Base-by-base conservation (phyloP, 108 stramenopile species). In the Cyclotella choctawhatcheeana region DNA sequence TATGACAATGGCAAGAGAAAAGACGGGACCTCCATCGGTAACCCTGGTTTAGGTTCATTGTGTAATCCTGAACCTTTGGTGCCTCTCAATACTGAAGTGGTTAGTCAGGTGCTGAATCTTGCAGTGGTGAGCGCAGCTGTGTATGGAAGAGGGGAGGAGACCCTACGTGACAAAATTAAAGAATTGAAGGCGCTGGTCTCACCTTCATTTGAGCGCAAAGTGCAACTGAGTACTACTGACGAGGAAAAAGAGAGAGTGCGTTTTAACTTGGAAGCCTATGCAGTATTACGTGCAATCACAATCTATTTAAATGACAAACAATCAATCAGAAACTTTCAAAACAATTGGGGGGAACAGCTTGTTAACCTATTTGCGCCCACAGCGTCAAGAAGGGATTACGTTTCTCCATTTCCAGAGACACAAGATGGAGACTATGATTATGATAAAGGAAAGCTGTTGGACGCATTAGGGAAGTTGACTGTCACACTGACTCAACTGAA, bases 1-100 rank as follows among this genome's bases (percentile, higher is more conserved):
- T 88, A 84, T 50, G 87, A 88, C 34, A 88, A 88, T 58, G 87
- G 87, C 2, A 52, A 68, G 12, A 78, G 87, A 2, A 80, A 73
- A 27, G 87, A 88, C 68, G 87, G 87, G 14, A 88, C 82, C 16
- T 64, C 74, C 16, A 72, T 84, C 12, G 87, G 87, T 10, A 88
- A 84, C 50, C 87, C 87, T 18, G 87, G 85, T 0, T 29, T 88
- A 34, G 87, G 87, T 7, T 79, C 53, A 18, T 63, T 88, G 1
- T 88, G 87, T 34, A 44, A 68, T 24, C 79, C 84, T 3, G 83
- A 67, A 13, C 72, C 80, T 0, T 40, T 85, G 21, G 32, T 64
- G 64, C 67, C 65, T 2, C 31, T 85, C 33, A 70, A 85, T 54
- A 63, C 22, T 10, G 55, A 20, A 0, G 31, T 78, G 44, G 65